Percentiles rank a stretch among this genome's conserved stretches.
Conservation (phyloP, 2,329 filamentous ascomycete species). For the Fusarium citri region DNA sequence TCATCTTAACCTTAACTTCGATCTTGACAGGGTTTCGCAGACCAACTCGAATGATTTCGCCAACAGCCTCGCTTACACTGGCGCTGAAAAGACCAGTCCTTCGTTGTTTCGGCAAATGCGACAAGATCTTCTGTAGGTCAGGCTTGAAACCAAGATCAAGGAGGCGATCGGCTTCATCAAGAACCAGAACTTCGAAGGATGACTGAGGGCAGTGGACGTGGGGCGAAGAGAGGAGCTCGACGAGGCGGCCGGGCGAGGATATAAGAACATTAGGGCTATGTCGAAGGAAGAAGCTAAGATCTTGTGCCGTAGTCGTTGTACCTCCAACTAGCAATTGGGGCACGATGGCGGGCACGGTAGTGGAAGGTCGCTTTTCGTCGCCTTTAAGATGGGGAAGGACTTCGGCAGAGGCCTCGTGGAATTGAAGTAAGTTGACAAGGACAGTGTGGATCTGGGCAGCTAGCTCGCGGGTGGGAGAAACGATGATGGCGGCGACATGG, state of each 20-base stretch:
- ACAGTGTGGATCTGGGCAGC: slow-evolving; percentile 91
- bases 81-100: slow-evolving; percentile 95
- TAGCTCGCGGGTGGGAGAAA: slow-evolving; percentile 91
- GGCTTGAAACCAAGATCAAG: slow-evolving; percentile 95
- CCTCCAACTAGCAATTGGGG: slow-evolving; percentile 92
- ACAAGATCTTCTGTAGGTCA: slow-evolving; percentile 86
- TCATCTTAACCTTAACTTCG: slow-evolving; percentile 86
- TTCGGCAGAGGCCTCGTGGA: slow-evolving; percentile 83
- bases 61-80: slow-evolving; percentile 93
- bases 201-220: slow-evolving; percentile 90
- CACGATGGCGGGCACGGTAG: slow-evolving; percentile 68
- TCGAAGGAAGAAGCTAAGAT: slow-evolving; percentile 85
- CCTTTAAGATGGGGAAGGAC: slow-evolving; percentile 65
- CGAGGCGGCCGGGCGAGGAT: slow-evolving; percentile 87
- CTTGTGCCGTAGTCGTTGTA: slow-evolving; percentile 81
- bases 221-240: slow-evolving; percentile 86
- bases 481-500: slow-evolving; percentile 89
- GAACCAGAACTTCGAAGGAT: slow-evolving; percentile 89
- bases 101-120: slow-evolving; percentile 88
- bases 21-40: slow-evolving; percentile 95
- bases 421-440: slow-evolving; percentile 79
- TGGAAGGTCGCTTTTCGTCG: slow-evolving; percentile 66
- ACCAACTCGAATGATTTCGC: slow-evolving; percentile 91
- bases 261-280: slow-evolving; percentile 89
- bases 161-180: slow-evolving; percentile 94